A percentile compares a stretch with the other conserved stretches of the same genome.
These are phyloP conservation scores for Scheffersomyces coipomensis DNA, from an alignment of 805 yeast species.

Conservation along the genomic window DNA sequence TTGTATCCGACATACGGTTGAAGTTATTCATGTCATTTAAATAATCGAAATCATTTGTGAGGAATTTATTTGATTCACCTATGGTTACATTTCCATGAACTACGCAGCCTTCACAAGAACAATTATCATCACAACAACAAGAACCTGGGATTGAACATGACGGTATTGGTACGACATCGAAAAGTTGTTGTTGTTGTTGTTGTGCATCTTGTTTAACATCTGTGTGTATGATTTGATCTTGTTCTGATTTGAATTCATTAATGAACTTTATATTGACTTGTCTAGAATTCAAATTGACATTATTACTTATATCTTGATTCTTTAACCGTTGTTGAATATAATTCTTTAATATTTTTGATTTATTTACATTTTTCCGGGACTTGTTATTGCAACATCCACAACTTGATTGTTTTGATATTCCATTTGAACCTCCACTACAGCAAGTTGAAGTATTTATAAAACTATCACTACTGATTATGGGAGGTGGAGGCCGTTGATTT, in stretches of 20 bases:
- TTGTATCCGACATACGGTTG: neutral
- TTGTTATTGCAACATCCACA: slow-evolving; percentile 32
- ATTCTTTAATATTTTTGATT: slow-evolving; percentile 32
- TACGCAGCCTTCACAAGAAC: slow-evolving; percentile 36
- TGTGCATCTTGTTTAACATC: neutral
- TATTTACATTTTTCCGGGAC: slow-evolving; percentile 26
- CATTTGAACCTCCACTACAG: slow-evolving; percentile 20
- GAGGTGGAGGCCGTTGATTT: slow-evolving; percentile 18
- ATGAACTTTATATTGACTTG: neutral
- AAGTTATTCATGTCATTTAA: slow-evolving; percentile 10
- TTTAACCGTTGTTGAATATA: slow-evolving; percentile 24
- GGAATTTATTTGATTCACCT: slow-evolving; percentile 5
- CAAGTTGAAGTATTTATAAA: slow-evolving; percentile 34
- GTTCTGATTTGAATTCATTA: neutral
- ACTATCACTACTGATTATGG: slow-evolving; percentile 26
- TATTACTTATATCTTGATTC: slow-evolving; percentile 8
- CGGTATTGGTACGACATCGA: slow-evolving; percentile 26
- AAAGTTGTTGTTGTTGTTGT: neutral
- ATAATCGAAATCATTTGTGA: slow-evolving; percentile 5
- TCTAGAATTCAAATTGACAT: too few relatives aligned
- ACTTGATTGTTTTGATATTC: slow-evolving; percentile 9
- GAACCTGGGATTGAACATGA: slow-evolving; percentile 35
- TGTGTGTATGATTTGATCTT: neutral
- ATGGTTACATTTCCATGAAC: slow-evolving; percentile 25
- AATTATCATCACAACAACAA: slow-evolving; percentile 35